A percentile compares a stretch with the other conserved stretches of the same genome.
These are phyloP conservation scores for Brassica napus DNA, from an alignment of 345 rosid genomes.

Conservation along the genomic window DNA sequence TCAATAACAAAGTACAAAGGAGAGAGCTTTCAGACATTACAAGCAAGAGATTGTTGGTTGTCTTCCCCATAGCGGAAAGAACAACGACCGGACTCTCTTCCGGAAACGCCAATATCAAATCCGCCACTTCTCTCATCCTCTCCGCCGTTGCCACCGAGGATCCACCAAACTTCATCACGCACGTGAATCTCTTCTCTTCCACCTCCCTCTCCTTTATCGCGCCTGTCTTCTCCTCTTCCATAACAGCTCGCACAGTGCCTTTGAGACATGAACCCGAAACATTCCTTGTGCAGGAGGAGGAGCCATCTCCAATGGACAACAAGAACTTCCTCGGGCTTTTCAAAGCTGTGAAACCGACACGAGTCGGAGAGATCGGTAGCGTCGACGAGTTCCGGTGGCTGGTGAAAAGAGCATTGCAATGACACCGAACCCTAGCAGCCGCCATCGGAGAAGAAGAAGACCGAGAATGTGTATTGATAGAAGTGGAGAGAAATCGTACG, in stretches of 20 bases:
- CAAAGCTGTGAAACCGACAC: slow-evolving; percentile 23
- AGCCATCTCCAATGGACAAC: slow-evolving; percentile 38
- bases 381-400: slow-evolving; percentile 35
- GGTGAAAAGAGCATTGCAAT: slow-evolving; percentile 30
- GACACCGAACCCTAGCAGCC: slow-evolving; percentile 42
- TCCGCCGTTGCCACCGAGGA: slow-evolving; percentile 81
- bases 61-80: slow-evolving; percentile 96
- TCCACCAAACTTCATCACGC: slow-evolving; percentile 98
- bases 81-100: slow-evolving; percentile 82
- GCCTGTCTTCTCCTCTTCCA: slow-evolving; percentile 38
- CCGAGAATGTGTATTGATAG: slow-evolving; percentile 3
- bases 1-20: neutral
- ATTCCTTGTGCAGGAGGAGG: neutral
- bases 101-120: slow-evolving; percentile 75
- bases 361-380: slow-evolving; percentile 29
- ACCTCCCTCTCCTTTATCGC: slow-evolving; percentile 7
- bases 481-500: slow-evolving; percentile 5
- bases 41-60: slow-evolving; percentile 87
- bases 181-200: slow-evolving; percentile 53
- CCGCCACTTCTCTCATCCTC: slow-evolving; percentile 89
- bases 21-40: slow-evolving; percentile 43
- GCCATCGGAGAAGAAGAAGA: slow-evolving; percentile 34
- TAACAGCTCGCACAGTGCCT: slow-evolving; percentile 26
- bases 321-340: slow-evolving; percentile 5
- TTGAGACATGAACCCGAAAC: slow-evolving; percentile 20